Conservation (phyloP, 768 basidiomycete species). For the Naematelia aurantialba region DNA sequence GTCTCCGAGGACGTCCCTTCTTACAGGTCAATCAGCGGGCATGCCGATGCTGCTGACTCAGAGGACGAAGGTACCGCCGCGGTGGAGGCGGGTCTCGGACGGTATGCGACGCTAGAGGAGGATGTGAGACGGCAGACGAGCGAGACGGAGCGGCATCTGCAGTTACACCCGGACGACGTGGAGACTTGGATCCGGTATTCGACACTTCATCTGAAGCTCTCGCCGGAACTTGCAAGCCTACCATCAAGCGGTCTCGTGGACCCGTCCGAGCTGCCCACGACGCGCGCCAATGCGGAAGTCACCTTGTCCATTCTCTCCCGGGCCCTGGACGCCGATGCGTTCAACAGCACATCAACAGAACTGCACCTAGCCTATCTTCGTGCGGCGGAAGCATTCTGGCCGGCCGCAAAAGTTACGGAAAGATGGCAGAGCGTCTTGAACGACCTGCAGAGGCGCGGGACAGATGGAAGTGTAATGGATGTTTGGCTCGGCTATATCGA, state of each 20-base stretch:
- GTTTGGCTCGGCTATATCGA: slow-evolving; percentile 49
- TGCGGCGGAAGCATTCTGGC: slow-evolving; percentile 47
- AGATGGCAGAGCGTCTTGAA: slow-evolving; percentile 47
- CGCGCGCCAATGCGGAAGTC: slow-evolving; percentile 40
- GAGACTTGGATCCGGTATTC: slow-evolving; percentile 47
- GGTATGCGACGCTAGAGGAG: not conserved
- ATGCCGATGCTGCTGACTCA: not conserved
- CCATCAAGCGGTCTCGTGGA: slow-evolving; percentile 11
- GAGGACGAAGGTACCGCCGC: not conserved
- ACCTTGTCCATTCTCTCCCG: slow-evolving; percentile 48
- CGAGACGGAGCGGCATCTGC: slow-evolving; percentile 28
- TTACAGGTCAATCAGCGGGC: not conserved
- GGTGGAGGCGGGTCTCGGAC: not conserved
- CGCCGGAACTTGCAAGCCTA: not conserved
- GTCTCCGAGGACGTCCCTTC: not conserved
- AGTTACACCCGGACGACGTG: slow-evolving; percentile 36
- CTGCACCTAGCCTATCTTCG: slow-evolving; percentile 48
- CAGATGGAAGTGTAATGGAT: slow-evolving; percentile 26
- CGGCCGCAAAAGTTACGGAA: slow-evolving; percentile 35
- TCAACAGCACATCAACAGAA: slow-evolving; percentile 27
- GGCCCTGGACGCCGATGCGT: slow-evolving; percentile 37
- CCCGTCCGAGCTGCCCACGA: slow-evolving; percentile 12
- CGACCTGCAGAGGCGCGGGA: too few relatives aligned
- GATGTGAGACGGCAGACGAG: not conserved
- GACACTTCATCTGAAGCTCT: slow-evolving; percentile 5